Percentiles rank a stretch among this genome's conserved stretches.
Conservation (phyloP, 2,329 filamentous ascomycete genomes). For the Thielaviopsis populi region DNA sequence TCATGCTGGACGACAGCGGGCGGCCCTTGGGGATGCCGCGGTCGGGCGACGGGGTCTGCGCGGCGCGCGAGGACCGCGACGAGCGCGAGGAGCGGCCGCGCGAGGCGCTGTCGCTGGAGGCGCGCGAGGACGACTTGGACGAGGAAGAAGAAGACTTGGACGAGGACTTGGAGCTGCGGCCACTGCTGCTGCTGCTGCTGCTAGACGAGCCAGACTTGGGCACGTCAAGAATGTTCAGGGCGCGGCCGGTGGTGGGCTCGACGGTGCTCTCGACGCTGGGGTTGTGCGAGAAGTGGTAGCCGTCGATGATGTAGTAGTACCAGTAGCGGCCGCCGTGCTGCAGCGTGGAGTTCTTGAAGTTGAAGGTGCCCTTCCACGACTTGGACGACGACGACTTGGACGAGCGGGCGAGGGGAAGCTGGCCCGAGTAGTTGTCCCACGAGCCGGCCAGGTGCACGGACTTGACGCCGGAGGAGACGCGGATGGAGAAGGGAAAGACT, state of each 20-base stretch:
- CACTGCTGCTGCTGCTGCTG: slow-evolving; percentile 29
- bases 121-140: slow-evolving; percentile 26
- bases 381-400: slow-evolving; percentile 59
- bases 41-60: slow-evolving; percentile 32
- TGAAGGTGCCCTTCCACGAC: slow-evolving; percentile 92
- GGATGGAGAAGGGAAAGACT: slow-evolving; percentile 55
- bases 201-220: slow-evolving; percentile 36
- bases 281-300: slow-evolving; percentile 95
- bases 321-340: slow-evolving; percentile 89
- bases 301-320: slow-evolving; percentile 99
- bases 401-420: slow-evolving; percentile 84
- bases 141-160: slow-evolving; percentile 25
- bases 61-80: slow-evolving; percentile 34
- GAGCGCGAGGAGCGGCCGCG: slow-evolving; percentile 27
- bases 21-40: slow-evolving; percentile 74
- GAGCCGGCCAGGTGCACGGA: slow-evolving; percentile 94
- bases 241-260: slow-evolving; percentile 92
- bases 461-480: slow-evolving; percentile 92
- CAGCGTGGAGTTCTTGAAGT: slow-evolving; percentile 77
- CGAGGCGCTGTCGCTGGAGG: slow-evolving; percentile 28
- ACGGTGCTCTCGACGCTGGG: slow-evolving; percentile 75
- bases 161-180: slow-evolving; percentile 32
- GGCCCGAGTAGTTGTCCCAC: slow-evolving; percentile 93
- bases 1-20: slow-evolving; percentile 73
- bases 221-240: slow-evolving; percentile 94